Percentiles rank a stretch among this genome's conserved stretches.
phyloP scores from a whole-genome alignment of 2,329 filamentous ascomycete genomes.

The Phyllosticta ampelicida region DNA sequence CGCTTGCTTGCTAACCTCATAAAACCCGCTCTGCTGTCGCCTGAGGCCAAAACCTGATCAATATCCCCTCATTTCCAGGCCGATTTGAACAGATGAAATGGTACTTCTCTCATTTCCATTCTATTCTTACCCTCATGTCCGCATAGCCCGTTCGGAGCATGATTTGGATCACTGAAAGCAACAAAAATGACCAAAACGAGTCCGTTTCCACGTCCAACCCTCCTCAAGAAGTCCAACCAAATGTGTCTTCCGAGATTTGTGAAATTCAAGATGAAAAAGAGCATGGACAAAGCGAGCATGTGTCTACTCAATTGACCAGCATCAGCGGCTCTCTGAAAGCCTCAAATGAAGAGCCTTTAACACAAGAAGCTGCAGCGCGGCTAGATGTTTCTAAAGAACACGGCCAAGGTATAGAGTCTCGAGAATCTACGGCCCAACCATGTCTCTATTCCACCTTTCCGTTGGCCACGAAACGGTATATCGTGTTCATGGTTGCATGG shows the following conservation, averaged over 20 bases:
- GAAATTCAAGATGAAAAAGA: background rate
- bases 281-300: background rate
- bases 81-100: background rate
- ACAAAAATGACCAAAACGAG: background rate
- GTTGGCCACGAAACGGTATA: conserved; percentile 31
- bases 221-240: background rate
- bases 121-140: background rate
- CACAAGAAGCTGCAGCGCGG: background rate
- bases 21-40: background rate
- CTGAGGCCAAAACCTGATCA: background rate
- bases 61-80: background rate
- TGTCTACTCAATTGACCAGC: background rate
- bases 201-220: background rate
- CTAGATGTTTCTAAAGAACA: background rate
- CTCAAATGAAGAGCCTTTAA: background rate
- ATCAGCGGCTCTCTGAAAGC: background rate
- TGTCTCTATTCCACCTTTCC: conserved; percentile 16
- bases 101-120: no score
- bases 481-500: conserved; percentile 39
- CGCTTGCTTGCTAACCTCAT: background rate
- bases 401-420: conserved; percentile 13
- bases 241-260: background rate
- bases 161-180: background rate
- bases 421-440: conserved; percentile 10
- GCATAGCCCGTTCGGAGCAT: background rate